Conservation (phyloP, 106 monocot species). For the Chionographis japonica region DNA sequence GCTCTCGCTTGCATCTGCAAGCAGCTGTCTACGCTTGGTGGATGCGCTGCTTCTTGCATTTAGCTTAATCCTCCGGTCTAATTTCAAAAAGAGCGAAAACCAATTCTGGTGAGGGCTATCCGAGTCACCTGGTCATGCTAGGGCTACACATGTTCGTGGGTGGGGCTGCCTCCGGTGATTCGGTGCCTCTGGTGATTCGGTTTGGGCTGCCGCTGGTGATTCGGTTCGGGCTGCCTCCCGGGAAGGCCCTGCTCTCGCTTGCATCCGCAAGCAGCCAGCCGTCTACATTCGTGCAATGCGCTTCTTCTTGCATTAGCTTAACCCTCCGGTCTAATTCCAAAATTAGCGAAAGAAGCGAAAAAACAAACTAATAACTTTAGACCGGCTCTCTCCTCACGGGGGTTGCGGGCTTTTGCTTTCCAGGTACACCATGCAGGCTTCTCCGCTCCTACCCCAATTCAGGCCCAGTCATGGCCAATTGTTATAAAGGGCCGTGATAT, state of each 20-base stretch:
- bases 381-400: slow-evolving; percentile 15
- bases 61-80: slow-evolving; percentile 26
- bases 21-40: slow-evolving; percentile 11
- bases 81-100: slow-evolving; percentile 7
- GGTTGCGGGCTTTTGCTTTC: slow-evolving; percentile 20
- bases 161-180: slow-evolving; percentile 20
- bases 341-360: not conserved
- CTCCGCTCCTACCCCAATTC: slow-evolving; percentile 82
- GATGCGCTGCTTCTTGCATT: slow-evolving; percentile 26
- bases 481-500: slow-evolving; percentile 68
- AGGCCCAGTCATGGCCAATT: slow-evolving; percentile 97
- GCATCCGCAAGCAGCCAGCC: slow-evolving; percentile 15
- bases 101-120: slow-evolving; percentile 21
- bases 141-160: slow-evolving; percentile 20
- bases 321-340: slow-evolving; percentile 16
- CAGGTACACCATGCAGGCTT: slow-evolving; percentile 93
- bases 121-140: slow-evolving; percentile 19
- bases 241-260: slow-evolving; percentile 30
- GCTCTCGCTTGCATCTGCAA: slow-evolving; percentile 16
- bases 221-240: slow-evolving; percentile 25
- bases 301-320: slow-evolving; percentile 35
- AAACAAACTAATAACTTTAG: not conserved
- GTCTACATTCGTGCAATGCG: slow-evolving; percentile 16
- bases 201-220: slow-evolving; percentile 23
- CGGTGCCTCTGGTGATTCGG: slow-evolving; percentile 23